Percentiles rank a stretch among this genome's conserved stretches.
These are phyloP conservation scores for Yueomyces sinensis DNA, from an alignment of 805 yeast species.

Conservation along the genomic window DNA sequence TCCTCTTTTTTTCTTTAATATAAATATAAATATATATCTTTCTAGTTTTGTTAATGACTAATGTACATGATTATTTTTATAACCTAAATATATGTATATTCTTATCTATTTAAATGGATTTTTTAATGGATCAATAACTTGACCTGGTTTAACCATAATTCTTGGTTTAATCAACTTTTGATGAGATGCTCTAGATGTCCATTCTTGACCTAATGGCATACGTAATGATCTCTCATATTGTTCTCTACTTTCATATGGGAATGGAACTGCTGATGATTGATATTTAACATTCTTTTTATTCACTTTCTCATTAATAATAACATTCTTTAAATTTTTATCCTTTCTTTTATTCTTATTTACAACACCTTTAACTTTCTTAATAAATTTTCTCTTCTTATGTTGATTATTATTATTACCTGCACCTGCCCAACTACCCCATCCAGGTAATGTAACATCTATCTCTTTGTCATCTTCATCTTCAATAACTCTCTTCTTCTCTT, in stretches of 20 bases:
- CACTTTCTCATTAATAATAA: slow-evolving; percentile 77
- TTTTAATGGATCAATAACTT: slow-evolving; percentile 80
- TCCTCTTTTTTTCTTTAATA: too few species aligned
- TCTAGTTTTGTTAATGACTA: too few species aligned
- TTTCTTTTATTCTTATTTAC: slow-evolving; percentile 56
- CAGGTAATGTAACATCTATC: slow-evolving; percentile 78
- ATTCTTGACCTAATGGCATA: slow-evolving; percentile 95
- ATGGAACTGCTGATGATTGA: slow-evolving; percentile 83
- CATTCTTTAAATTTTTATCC: slow-evolving; percentile 66
- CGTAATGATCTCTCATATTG: slow-evolving; percentile 90
- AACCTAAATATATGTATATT: too few species aligned
- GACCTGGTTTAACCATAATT: slow-evolving; percentile 75
- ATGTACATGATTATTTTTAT: too few species aligned
- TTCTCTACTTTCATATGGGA: slow-evolving; percentile 84
- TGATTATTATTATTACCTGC: slow-evolving; percentile 27
- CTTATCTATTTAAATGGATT: slow-evolving; percentile 83
- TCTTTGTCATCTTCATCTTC: slow-evolving; percentile 80
- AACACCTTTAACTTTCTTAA: slow-evolving; percentile 67
- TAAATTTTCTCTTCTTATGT: slow-evolving; percentile 44
- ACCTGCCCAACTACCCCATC: slow-evolving; percentile 95
- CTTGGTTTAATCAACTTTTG: slow-evolving; percentile 84
- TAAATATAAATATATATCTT: too few species aligned
- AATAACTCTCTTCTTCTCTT: slow-evolving; percentile 54
- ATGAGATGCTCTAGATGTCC: slow-evolving; percentile 82
- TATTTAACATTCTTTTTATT: slow-evolving; percentile 79